phyloP scores from a whole-genome alignment of 371 early-diverging fungal species.

The Rhizomucor pusillus region DNA sequence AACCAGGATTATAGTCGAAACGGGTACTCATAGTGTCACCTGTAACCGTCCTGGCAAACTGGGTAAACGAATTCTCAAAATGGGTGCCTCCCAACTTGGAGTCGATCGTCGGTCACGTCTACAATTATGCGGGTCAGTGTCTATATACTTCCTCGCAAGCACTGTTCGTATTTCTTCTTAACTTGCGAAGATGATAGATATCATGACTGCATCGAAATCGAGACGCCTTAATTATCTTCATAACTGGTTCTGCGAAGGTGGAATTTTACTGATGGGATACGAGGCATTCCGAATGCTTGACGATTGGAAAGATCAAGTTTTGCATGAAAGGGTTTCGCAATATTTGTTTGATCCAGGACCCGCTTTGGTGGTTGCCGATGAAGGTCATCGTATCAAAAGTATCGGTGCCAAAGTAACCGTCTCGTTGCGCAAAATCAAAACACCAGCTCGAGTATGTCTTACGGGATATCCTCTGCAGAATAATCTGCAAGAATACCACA shows the following conservation, averaged over 20 bases:
- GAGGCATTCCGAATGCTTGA: conserved; percentile 48
- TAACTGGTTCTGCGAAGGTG: conserved; percentile 59
- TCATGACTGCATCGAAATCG: not conserved
- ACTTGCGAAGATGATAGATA: not conserved
- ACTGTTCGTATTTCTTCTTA: too few species aligned
- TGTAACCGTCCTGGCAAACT: conserved; percentile 70
- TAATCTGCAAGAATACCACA: conserved; percentile 64
- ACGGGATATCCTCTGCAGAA: conserved; percentile 93
- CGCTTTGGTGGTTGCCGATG: conserved; percentile 76
- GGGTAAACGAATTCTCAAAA: conserved; percentile 70
- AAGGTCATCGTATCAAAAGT: conserved; percentile 86
- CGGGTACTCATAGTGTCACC: conserved; percentile 84
- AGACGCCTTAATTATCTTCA: conserved; percentile 21
- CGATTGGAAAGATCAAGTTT: conserved; percentile 4
- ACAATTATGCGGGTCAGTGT: conserved; percentile 25
- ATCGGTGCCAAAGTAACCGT: conserved; percentile 38
- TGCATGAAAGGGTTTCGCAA: conserved; percentile 15
- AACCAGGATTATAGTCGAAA: conserved; percentile 33
- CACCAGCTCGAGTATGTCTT: conserved; percentile 68
- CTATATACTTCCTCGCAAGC: not conserved
- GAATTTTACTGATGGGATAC: conserved; percentile 70
- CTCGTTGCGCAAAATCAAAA: conserved; percentile 42
- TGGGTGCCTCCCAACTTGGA: conserved; percentile 53
- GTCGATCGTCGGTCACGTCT: conserved; percentile 24
- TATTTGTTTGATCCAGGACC: conserved; percentile 62